phyloP scores from a whole-genome alignment of 108 stramenopile genomes.

The Nitzschia sp. region DNA sequence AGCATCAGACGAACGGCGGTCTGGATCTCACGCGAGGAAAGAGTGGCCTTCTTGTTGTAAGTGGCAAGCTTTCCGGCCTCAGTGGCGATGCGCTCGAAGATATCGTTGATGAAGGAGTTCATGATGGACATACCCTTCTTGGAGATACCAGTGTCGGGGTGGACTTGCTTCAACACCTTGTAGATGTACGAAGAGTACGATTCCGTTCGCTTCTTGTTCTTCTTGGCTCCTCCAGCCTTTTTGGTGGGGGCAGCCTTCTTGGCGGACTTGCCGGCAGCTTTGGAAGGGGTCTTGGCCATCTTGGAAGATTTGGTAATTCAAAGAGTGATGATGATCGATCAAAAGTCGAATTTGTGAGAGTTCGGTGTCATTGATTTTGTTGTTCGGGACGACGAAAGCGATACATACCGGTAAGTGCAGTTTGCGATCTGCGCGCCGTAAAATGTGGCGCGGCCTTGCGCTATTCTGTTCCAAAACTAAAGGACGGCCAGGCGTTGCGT shows the following conservation, averaged over 20 bases:
- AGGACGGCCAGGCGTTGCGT: not conserved
- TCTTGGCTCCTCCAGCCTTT: conserved; percentile 46
- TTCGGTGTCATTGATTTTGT: not conserved
- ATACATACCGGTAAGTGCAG: not conserved
- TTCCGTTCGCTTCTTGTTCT: conserved; percentile 82
- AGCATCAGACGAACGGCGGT: conserved; percentile 90
- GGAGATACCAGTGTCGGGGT: conserved; percentile 88
- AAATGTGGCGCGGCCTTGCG: not conserved
- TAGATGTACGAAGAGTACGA: conserved; percentile 92
- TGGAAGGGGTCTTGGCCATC: conserved; percentile 74
- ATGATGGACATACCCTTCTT: conserved; percentile 93
- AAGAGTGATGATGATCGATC: too few species aligned
- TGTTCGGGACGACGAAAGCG: not conserved
- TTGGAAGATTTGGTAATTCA: not conserved
- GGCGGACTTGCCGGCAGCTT: conserved; percentile 57
- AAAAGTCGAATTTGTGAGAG: too few species aligned
- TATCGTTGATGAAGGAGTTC: conserved; percentile 95
- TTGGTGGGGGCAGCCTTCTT: conserved; percentile 52
- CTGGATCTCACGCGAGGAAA: conserved; percentile 90
- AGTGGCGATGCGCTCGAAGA: conserved; percentile 89
- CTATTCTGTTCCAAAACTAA: not conserved
- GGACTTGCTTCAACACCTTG: conserved; percentile 90
- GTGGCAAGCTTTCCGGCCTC: conserved; percentile 89
- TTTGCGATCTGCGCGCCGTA: not conserved
- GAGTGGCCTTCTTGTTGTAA: conserved; percentile 95